Base-by-base conservation (phyloP, 352 stramenopile species). In the Peronospora destructor region DNA sequence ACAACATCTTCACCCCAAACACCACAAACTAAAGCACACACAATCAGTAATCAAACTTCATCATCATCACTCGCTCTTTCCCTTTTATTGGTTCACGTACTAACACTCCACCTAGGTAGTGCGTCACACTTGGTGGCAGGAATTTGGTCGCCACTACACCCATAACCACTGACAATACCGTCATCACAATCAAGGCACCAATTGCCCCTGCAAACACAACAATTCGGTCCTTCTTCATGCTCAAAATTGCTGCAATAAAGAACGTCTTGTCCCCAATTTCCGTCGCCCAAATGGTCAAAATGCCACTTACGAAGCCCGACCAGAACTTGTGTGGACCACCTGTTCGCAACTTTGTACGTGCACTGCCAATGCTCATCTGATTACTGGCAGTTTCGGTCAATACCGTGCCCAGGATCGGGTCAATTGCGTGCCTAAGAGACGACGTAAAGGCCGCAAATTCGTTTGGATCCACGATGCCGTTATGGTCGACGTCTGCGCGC, bases 211-310 rank as follows among this genome's bases (percentile, higher is more conserved):
- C 76, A 52, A 98, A 98, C 12, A 97, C 95, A 37, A 98, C 85
- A 16, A 98, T 72, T 39, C 87, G 78, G 50, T 95, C 94, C 43
- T 95, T 87, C 67, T 98, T 98, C 72, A 97, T 96, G 21, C 95
- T 97, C 42, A 99, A 59, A 59, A 99, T 95, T 34, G 89, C 95
- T 1, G 94, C 95, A 56, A 99, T 98, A 69, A 99, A 99, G 61
- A 99, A 99, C n/a, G 96, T 99, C 62, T 99, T 99, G 80, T 99
- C 96, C 43, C 96, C 96, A 57, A 99, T 97, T 68, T 99, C 95
- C 45, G 94, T 98, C 16, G 97, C 85, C 77, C 98, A 98, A 48
- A 99, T 98, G 43, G 98, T 91, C 47, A 95, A 71, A 57, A 98
- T 88, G 56, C 82, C 78, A 59, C 74, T 93, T 47, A 87, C 55